A percentile compares a stretch with the other conserved stretches of the same genome.
Evolutionary conservation across 371 early-diverging fungal species (phyloP).

Genomic region (Mucor piriformis): DNA sequence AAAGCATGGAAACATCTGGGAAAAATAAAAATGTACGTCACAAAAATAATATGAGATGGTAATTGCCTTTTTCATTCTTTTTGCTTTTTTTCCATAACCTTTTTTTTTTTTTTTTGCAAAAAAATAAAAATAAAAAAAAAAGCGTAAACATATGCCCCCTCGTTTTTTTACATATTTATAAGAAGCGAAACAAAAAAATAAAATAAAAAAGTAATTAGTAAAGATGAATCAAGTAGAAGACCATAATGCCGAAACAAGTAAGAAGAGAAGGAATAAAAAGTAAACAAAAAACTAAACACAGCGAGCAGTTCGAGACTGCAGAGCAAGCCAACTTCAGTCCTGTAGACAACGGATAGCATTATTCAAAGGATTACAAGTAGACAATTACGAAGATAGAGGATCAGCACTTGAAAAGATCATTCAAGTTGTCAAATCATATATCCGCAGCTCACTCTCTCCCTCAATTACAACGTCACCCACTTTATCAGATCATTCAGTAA

Average conservation of each 20-base stretch:
- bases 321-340: conserved; percentile 47
- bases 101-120: neutral
- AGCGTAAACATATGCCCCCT: neutral
- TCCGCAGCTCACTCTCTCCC: conserved; percentile 43
- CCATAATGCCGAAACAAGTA: neutral
- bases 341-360: conserved; percentile 50
- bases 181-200: too few species aligned
- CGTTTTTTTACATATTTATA: too few species aligned
- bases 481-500: conserved; percentile 10
- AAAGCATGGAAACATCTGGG: too few species aligned
- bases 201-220: neutral
- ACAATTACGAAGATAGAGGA: conserved; percentile 37
- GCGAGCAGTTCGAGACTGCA: conserved; percentile 35
- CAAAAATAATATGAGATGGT: neutral
- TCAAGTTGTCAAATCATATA: conserved; percentile 50
- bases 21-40: neutral
- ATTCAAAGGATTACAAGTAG: conserved; percentile 51
- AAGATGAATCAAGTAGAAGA: conserved; percentile 5
- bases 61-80: neutral
- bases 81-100: neutral
- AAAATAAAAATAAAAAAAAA: neutral
- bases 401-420: conserved; percentile 47
- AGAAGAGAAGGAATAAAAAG: neutral
- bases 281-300: neutral
- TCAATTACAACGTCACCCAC: conserved; percentile 27